A percentile compares a stretch with the other conserved stretches of the same genome.
Conservation (phyloP, 768 basidiomycete species). For the Russula sp. region DNA sequence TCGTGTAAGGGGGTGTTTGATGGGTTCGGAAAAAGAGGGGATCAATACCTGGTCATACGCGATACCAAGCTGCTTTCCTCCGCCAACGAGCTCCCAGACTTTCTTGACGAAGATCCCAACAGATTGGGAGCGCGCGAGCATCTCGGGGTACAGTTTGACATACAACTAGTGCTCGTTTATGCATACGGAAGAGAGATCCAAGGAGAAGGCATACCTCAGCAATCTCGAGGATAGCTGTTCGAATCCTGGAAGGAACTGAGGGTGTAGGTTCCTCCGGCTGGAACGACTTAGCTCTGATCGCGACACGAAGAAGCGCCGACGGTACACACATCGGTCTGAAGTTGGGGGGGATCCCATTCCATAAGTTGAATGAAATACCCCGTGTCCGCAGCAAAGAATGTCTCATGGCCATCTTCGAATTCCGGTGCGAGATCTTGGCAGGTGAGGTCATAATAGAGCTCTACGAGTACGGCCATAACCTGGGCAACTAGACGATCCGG, state of each 20-base stretch:
- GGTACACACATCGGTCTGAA: conserved; percentile 59
- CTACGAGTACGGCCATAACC: conserved; percentile 67
- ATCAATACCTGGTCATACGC: conserved; percentile 60
- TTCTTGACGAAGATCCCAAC: conserved; percentile 72
- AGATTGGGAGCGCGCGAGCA: conserved; percentile 53
- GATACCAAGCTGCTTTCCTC: conserved; percentile 57
- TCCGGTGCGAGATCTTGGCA: conserved; percentile 93
- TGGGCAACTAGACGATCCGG: conserved; percentile 51
- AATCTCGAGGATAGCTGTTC: conserved; percentile 85
- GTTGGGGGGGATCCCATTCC: conserved; percentile 63
- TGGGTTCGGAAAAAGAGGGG: conserved; percentile 20
- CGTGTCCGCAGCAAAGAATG: conserved; percentile 65
- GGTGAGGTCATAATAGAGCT: conserved; percentile 90
- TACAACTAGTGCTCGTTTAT: conserved; percentile 44
- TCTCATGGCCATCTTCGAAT: conserved; percentile 79
- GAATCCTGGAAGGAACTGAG: conserved; percentile 82
- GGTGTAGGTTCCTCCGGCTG: conserved; percentile 77
- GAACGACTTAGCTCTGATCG: conserved; percentile 11
- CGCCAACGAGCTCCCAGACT: conserved; percentile 86
- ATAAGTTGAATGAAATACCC: conserved; percentile 81
- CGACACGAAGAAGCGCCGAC: conserved; percentile 1
- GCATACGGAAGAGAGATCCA: background rate
- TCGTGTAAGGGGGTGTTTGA: background rate
- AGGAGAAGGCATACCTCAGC: conserved; percentile 56
- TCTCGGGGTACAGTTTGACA: conserved; percentile 77